These are phyloP conservation scores for Parastagonospora nodorum DNA, from an alignment of 2,329 filamentous ascomycete genomes.

Conservation along the genomic window DNA sequence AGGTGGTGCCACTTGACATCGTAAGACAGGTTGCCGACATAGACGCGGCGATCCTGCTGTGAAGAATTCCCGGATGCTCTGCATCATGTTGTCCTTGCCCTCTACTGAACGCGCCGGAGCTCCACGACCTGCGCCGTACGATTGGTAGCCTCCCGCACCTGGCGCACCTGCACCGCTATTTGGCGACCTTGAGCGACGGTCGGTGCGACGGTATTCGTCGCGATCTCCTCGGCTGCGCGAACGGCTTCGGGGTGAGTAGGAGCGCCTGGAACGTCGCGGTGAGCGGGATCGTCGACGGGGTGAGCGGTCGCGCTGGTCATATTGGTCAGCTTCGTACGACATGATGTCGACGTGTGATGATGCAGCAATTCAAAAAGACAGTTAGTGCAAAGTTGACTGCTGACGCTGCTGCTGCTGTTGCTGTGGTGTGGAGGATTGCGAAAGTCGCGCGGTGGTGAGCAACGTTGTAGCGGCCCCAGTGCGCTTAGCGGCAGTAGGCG, in stretches of 20 bases:
- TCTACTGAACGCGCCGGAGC: constrained; percentile 70
- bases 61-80: constrained; percentile 91
- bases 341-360: constrained; percentile 26
- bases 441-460: constrained; percentile 11
- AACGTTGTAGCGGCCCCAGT: constrained; percentile 18
- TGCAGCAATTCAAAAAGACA: constrained; percentile 9
- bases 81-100: constrained; percentile 96
- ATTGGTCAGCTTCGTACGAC: constrained; percentile 46
- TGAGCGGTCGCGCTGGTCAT: constrained; percentile 61
- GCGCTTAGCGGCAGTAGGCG: constrained; percentile 25
- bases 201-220: constrained; percentile 52
- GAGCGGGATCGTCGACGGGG: constrained; percentile 66
- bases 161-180: constrained; percentile 74
- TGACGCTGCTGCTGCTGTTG: constrained; percentile 20
- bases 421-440: constrained; percentile 13
- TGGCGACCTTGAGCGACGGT: constrained; percentile 74
- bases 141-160: constrained; percentile 71
- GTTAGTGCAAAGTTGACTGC: constrained; percentile 20
- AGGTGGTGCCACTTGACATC: constrained; percentile 99
- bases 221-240: constrained; percentile 73
- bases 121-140: constrained; percentile 59
- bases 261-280: constrained; percentile 60
- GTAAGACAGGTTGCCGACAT: constrained; percentile 98
- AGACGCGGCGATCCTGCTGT: constrained; percentile 98
- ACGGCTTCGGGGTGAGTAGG: constrained; percentile 67